These are phyloP conservation scores for Fusarium keratoplasticum DNA, from an alignment of 2,329 filamentous ascomycete species.

Conservation along the genomic window DNA sequence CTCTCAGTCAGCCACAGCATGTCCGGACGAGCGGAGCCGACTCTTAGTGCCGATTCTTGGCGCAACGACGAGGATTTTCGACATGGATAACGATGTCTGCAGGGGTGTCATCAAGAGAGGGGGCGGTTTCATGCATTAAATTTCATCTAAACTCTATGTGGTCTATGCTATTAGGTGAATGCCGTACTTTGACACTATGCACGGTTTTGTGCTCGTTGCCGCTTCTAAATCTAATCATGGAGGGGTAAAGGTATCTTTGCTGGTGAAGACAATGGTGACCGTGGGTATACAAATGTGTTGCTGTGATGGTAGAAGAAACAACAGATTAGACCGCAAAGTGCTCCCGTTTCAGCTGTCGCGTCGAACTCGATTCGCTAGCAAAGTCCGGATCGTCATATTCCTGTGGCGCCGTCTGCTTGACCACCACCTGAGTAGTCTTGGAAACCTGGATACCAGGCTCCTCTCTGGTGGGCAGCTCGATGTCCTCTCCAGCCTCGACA, in stretches of 20 bases:
- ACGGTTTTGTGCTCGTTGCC: not conserved
- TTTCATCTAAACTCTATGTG: constrained; percentile 7
- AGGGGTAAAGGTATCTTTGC: not conserved
- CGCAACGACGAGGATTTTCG: not conserved
- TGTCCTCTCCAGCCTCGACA: constrained; percentile 32
- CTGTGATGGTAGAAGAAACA: not conserved
- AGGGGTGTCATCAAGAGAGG: not conserved
- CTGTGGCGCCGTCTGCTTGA: constrained; percentile 26
- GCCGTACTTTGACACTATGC: not conserved
- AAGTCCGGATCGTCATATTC: constrained; percentile 40
- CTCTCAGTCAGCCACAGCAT: constrained; percentile 9
- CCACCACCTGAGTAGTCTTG: constrained; percentile 35
- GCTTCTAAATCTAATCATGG: constrained; percentile 2
- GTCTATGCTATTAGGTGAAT: constrained; percentile 1
- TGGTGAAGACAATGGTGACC: not conserved
- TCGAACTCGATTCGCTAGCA: constrained; percentile 43
- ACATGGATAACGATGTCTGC: constrained; percentile 3
- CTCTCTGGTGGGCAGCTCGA: constrained; percentile 34
- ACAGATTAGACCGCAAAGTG: constrained; percentile 16
- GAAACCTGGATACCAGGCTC: constrained; percentile 41
- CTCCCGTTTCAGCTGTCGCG: constrained; percentile 38
- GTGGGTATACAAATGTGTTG: not conserved
- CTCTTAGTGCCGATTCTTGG: not conserved
- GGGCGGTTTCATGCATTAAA: not conserved
- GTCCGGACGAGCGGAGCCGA: constrained; percentile 30